Evolutionary conservation across 1,284 basidiomycete species (phyloP), one percentile per base, ranked within the genome.

Genomic region (Tranzscheliella williamsii): DNA sequence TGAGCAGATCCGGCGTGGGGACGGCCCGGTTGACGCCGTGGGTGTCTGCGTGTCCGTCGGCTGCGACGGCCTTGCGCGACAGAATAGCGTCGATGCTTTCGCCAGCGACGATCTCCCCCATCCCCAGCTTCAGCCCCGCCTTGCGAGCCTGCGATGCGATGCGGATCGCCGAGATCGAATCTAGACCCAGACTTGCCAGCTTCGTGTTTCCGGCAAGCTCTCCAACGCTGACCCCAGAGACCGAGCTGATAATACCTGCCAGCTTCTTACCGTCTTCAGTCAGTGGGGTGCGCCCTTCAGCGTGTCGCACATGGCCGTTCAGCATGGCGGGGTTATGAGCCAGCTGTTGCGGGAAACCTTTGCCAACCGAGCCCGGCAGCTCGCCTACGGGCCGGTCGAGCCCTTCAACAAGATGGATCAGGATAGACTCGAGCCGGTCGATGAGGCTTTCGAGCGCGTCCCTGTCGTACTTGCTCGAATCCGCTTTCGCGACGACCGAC

Each of bases 151-250:
- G 61, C 5, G 66, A 57, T 4, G 68, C 69, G 24, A 76, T 58
- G 21, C 63, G 60, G 33, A 76, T 73, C 2, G 72, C 62, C 21
- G 67, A 65, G 36, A 76, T 72, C 13, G 73, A 76, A 40, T 76
- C 73, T 22, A 76, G 52, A 12, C 73, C 72, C 2, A 76, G 50
- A n/a, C 44, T 30, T 3, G 58, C 45, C 20, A 75, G 42, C 5
- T 60, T 53, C 5, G 65, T 69, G 20, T 43, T 16, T 16, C 55
- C 42, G 8, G 47, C 42, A 22, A 65, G 31, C 29, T 62, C 46
- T 20, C 15, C 41, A 15, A 46, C 20, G 11, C 39, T 47, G 8
- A 61, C 41, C 11, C 42, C 46, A 2, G 56, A 62, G 5, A 63
- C 51, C 15, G 47, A 35, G 29, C 46, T 46, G 26, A 60, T 67